Base-by-base conservation (phyloP, 2,329 filamentous ascomycete genomes). In the Pestalotiopsis sp. region DNA sequence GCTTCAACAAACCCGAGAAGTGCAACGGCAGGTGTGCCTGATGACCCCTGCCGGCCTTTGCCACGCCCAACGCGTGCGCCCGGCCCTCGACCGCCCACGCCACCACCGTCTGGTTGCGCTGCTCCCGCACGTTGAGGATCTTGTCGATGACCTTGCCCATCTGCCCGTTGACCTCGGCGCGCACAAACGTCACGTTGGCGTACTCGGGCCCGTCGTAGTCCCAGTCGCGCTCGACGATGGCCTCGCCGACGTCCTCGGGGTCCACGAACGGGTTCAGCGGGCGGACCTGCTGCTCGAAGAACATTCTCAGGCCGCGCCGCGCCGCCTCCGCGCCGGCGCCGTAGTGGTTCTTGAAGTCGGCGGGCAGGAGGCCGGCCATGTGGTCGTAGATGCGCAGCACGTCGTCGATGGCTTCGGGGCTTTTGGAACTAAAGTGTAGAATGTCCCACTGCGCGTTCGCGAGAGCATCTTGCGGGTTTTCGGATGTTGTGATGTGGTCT, bases 121-220 rank as follows among this genome's bases (percentile, higher is more conserved):
- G 20, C n/a, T 25, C 41, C 17, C 36, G 66, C 39, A 67, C 3
- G 12, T 25, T 25, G 25, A 23, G 6, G 27, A 63, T 52, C 27
- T 41, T 63, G 3, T 39, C 1, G 25, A 63, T 2, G 57, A 62
- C 66, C 39, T 39, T 36, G n/a, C 23, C 66, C 17, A 67, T 38
- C 13, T 39, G 13, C 17, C 41, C 66, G 5, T 17, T 12, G 25
- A 67, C 41, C 45, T 67, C 66, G 66, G 9, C 41, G 39, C 66
- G 66, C 58, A 4, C 39, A 25, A 67, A 63, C 6, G 58, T 62
- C 27, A n/a, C 17, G 57, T 67, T 67, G 23, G 66, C 57, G 20
- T 67, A 67, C 58, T 67, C 66, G 39, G 59, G 4, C n/a, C 66
- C 66, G 4, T 67, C 56, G 38, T 31, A 67, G 20, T 61, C 65